Base-by-base conservation (phyloP, 148 eudicot species). In the Cornus controversa region DNA sequence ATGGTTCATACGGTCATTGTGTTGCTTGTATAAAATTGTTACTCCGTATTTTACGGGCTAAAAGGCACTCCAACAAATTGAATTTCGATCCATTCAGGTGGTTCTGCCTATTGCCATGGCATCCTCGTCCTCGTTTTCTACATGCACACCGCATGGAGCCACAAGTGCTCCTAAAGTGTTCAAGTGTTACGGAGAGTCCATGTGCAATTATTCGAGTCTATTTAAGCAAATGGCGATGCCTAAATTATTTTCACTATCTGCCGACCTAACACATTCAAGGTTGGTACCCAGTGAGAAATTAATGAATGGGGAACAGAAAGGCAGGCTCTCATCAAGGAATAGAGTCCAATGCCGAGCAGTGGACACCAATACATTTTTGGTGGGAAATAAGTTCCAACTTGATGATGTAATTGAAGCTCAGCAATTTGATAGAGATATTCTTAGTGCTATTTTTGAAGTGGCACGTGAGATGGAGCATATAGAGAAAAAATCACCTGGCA, bases 341-440 rank as follows among this genome's bases (percentile, higher is more conserved):
- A 80, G 78, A 66, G 57, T 84, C 69, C 67, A 50, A 47, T 95
- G 96, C 79, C 69, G 73, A 63, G 94, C 89, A 13, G 75, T 86
- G 36, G 82, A 75, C 13, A 75, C 82, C 73, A 88, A 77, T 34
- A 82, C 87, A 3, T 83, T 81, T 75, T 63, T 77, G 23, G 65
- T 25, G 53, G 99, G 97, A 31, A 84, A 86, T 20, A 89, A 90
- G 83, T 93, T 93, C 80, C 89, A 89, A 40, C 93, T 96, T 40
- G 89, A 88, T 74, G 99, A 96, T 83, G 89, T 96, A 64, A 90
- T 96, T n/a, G 94, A 91, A 73, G 91, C 97, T 75, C 99, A 93
- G 77, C 97, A 96, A 80, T 96, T 96, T 50, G 90, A 91, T 74
- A 88, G 98, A 75, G 98, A 93, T 47, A 90, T 86, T 65, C 93